Evolutionary conservation across 192 early-diverging fungal species (phyloP), one percentile per base, ranked within the genome.

Genomic region (Backusella westeae): DNA sequence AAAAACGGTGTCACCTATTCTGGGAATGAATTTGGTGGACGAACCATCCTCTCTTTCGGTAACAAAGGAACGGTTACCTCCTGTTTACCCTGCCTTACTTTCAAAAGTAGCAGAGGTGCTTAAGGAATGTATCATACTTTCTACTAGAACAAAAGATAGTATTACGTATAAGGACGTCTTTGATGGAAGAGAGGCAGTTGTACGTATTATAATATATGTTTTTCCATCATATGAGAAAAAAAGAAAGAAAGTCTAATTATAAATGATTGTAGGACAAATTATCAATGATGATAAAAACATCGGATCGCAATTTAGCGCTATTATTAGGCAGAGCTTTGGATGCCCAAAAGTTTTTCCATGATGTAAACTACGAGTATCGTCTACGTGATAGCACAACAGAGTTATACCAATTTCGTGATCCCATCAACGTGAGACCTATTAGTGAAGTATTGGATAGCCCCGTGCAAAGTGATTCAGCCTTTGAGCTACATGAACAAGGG

Each of bases 291-390:
- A 94, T 95, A 79, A 89, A 90, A 76, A 92, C 94, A 4, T 92
- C 87, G 6, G 95, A 99, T 78, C 89, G 96, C 63, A 95, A 98
- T 71, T 83, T 96, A 69, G 94, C 94, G 6, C 83, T 98, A 34
- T 84, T 95, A 9, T 83, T 97, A 12, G 97, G 97, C 9, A 89
- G 96, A 21, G 93, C 96, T 19, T 81, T 99, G 71, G 96, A 94
- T 76, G 89, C 92, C 44, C 97, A 99, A 83, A 88, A 88, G 39
- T 91, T 98, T 73, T 96, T 99, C 82, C 93, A 96, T 76, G 95
- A 98, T 82, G 96, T 98, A n/a, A 91, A 86, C 6, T 96, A 93
- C 79, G 91, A 91, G 53, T 92, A 94, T 83, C 85, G 92, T 8
- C 87, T 98, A 70, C 90, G 94, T 17, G 96, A 97, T 73, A 92